Evolutionary conservation across 176 grass and related monocot species (phyloP).

Genomic region (Puya raimondii): DNA sequence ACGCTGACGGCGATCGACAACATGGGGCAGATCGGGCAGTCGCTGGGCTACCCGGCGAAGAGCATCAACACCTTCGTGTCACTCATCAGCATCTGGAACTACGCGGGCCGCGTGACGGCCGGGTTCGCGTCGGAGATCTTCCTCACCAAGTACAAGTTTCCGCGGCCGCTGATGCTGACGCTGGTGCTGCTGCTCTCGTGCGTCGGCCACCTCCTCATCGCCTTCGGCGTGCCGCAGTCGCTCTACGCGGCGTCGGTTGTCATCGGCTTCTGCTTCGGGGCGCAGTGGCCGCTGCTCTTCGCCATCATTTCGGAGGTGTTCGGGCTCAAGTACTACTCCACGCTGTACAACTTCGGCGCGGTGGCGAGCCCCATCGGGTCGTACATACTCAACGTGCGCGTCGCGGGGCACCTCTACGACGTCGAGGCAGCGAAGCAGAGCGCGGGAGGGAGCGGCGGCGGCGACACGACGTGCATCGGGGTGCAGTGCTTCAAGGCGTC

Average conservation of each 20-base stretch:
- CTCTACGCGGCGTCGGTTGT: constrained; percentile 68
- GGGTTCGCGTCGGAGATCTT: constrained; percentile 68
- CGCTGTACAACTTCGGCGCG: constrained; percentile 78
- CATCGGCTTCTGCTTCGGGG: constrained; percentile 87
- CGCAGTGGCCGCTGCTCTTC: constrained; percentile 82
- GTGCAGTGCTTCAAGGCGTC: constrained; percentile 51
- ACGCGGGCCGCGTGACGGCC: constrained; percentile 63
- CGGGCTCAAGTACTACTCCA: constrained; percentile 92
- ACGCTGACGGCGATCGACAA: constrained; percentile 90
- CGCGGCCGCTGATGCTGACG: constrained; percentile 51
- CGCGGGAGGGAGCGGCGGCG: neutral
- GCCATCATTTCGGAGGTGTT: constrained; percentile 93
- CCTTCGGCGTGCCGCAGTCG: constrained; percentile 38
- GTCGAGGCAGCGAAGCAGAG: constrained; percentile 31
- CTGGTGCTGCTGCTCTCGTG: constrained; percentile 64
- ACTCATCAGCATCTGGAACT: constrained; percentile 91
- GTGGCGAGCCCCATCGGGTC: constrained; percentile 63
- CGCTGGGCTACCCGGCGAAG: constrained; percentile 53
- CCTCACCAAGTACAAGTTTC: constrained; percentile 47
- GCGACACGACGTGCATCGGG: constrained; percentile 33
- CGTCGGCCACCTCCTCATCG: constrained; percentile 58
- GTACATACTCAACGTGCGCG: constrained; percentile 51
- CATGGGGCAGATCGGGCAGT: constrained; percentile 91
- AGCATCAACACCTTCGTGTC: constrained; percentile 82
- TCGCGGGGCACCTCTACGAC: constrained; percentile 61